Evolutionary conservation across 352 stramenopile genomes (phyloP).

Genomic region (Pythium dissotocum): DNA sequence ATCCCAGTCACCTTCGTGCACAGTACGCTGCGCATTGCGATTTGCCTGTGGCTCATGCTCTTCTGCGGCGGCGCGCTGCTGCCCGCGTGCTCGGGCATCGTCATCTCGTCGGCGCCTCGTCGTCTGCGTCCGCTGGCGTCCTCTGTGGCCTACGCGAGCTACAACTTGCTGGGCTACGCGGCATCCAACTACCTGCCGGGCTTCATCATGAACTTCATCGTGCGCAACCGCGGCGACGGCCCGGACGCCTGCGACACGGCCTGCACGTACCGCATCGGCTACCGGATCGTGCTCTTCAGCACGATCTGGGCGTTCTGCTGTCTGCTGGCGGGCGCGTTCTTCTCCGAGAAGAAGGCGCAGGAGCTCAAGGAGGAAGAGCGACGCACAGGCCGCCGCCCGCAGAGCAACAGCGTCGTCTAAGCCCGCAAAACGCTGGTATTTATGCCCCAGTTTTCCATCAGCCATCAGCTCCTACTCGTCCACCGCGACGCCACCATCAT

Average conservation of each 20-base stretch:
- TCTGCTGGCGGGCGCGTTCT: slow-evolving; percentile 43
- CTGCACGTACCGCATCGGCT: slow-evolving; percentile 81
- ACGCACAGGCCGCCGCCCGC: slow-evolving; percentile 20
- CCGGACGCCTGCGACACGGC: slow-evolving; percentile 53
- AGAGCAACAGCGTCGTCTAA: slow-evolving; percentile 29
- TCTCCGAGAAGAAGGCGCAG: slow-evolving; percentile 37
- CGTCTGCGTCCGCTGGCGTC: slow-evolving; percentile 69
- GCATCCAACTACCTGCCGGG: slow-evolving; percentile 84
- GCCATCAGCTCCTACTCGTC: not conserved
- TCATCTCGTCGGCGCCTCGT: slow-evolving; percentile 69
- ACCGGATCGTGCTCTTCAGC: slow-evolving; percentile 81
- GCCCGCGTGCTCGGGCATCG: slow-evolving; percentile 81
- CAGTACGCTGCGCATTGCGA: slow-evolving; percentile 61
- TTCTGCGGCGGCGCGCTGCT: slow-evolving; percentile 76
- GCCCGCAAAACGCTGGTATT: not conserved
- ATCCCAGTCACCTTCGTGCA: slow-evolving; percentile 71
- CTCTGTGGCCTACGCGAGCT: slow-evolving; percentile 78
- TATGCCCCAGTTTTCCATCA: not conserved
- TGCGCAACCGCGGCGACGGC: slow-evolving; percentile 42
- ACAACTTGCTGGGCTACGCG: slow-evolving; percentile 87
- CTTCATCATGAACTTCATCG: slow-evolving; percentile 83
- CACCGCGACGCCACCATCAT: not conserved
- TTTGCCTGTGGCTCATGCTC: slow-evolving; percentile 84
- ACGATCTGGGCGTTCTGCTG: slow-evolving; percentile 76
- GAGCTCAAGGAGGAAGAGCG: slow-evolving; percentile 24